Conservation (phyloP, 495 filamentous ascomycete genomes). For the Evansstolkia leycettana region DNA sequence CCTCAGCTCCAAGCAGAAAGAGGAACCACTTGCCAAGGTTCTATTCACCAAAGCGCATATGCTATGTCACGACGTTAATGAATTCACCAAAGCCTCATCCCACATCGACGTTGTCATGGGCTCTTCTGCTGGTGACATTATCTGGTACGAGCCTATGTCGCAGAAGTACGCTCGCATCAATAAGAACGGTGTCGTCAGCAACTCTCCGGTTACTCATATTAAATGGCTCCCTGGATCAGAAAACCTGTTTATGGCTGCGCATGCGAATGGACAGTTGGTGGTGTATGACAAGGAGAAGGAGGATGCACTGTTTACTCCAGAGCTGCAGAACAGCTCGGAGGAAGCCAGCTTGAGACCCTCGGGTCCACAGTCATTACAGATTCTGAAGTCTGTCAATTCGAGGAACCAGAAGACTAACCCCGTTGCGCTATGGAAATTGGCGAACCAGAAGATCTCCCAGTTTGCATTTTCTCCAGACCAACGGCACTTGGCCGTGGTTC, state of each 20-base stretch:
- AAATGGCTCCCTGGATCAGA: slow-evolving; percentile 92
- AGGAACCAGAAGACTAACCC: slow-evolving; percentile 91
- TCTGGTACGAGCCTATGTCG: slow-evolving; percentile 97
- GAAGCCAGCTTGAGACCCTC: slow-evolving; percentile 23
- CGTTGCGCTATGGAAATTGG: slow-evolving; percentile 79
- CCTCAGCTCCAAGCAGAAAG: slow-evolving; percentile 43
- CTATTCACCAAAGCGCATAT: slow-evolving; percentile 93
- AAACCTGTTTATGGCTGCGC: slow-evolving; percentile 81
- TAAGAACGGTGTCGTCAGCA: slow-evolving; percentile 88
- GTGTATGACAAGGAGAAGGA: slow-evolving; percentile 99
- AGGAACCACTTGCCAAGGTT: slow-evolving; percentile 87
- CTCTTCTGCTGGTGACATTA: slow-evolving; percentile 89
- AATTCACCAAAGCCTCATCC: slow-evolving; percentile 58
- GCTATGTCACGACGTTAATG: slow-evolving; percentile 88
- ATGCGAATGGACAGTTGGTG: slow-evolving; percentile 85
- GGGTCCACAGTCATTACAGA: slow-evolving; percentile 35
- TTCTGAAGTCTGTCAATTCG: slow-evolving; percentile 83
- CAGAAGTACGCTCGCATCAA: slow-evolving; percentile 94
- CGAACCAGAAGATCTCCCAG: slow-evolving; percentile 76
- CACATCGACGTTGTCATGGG: slow-evolving; percentile 92
- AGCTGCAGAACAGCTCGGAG: slow-evolving; percentile 34
- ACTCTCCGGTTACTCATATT: slow-evolving; percentile 73
- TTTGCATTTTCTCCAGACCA: slow-evolving; percentile 84
- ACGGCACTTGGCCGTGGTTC: slow-evolving; percentile 77
- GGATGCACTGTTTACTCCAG: slow-evolving; percentile 62